These are phyloP conservation scores for Sclerotinia sclerotiorum DNA, from an alignment of 2,329 filamentous ascomycete species.

Conservation along the genomic window DNA sequence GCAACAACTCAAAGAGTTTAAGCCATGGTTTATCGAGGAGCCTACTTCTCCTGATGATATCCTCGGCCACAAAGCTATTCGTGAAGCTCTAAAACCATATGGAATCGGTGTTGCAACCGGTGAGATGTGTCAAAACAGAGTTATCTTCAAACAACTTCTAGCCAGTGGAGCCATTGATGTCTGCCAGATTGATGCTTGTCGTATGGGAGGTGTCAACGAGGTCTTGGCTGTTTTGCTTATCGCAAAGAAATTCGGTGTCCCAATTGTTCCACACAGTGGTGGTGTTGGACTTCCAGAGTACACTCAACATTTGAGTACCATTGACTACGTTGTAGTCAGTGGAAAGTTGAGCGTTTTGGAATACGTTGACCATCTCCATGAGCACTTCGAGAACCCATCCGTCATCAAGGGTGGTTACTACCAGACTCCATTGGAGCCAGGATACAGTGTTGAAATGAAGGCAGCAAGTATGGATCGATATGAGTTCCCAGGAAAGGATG, in stretches of 20 bases:
- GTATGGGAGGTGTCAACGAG: constrained; percentile 87
- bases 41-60: constrained; percentile 89
- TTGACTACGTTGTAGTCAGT: constrained; percentile 86
- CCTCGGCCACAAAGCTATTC: constrained; percentile 81
- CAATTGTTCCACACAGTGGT: constrained; percentile 85
- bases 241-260: constrained; percentile 69
- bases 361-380: constrained; percentile 90
- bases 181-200: constrained; percentile 87
- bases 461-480: constrained; percentile 78
- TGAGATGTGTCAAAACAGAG: constrained; percentile 94
- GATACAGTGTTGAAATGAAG: constrained; percentile 95
- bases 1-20: constrained; percentile 77
- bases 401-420: constrained; percentile 84
- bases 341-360: constrained; percentile 81
- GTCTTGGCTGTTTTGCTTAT: constrained; percentile 87
- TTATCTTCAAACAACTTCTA: constrained; percentile 91
- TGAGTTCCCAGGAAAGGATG: constrained; percentile 68
- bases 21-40: constrained; percentile 94
- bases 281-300: constrained; percentile 91
- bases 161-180: constrained; percentile 79
- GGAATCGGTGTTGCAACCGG: constrained; percentile 85
- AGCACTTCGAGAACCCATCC: constrained; percentile 84
- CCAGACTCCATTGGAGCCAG: constrained; percentile 77
- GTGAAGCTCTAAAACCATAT: constrained; percentile 72
- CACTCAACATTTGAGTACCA: constrained; percentile 87